Base-by-base conservation (phyloP, 805 yeast species). In the Komagataella phaffii region DNA sequence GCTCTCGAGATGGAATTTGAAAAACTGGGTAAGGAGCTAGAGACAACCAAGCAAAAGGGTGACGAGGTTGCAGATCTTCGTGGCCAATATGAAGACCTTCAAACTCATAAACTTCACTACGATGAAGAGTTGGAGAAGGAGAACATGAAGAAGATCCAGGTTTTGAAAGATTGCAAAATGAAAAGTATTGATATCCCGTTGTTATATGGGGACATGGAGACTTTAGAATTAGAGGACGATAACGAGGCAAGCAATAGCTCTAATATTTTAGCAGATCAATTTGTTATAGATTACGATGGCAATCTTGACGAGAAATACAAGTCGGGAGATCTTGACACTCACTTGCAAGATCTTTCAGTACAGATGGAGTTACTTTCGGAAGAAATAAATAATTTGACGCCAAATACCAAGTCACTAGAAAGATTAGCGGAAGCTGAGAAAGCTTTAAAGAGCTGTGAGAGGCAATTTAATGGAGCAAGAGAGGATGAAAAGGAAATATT, bases 371-470 rank as follows among this genome's bases (percentile, higher is more conserved):
- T 53, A 14, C 50, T 55, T 61, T 64, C 49, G 10, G 55, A 57
- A 10, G 75, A 75, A 30, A 62, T 79, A 24, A 73, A 68, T 17
- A 59, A 62, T 49, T 68, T 88, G 59, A 80, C 87, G 36, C 96
- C 96, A n/a, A 88, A 88, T 63, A 72, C 80, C 44, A 85, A 84
- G 56, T 96, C 96, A 0, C 68, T 77, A 30, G 95, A 86, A 50
- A 74, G 96, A 58, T 74, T 88, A 47, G 74, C 71, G 43, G 89
- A 85, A 50, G 86, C 85, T 7, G 81, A 84, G 55, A 70, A 64
- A 6, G 79, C 79, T 56, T 71, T 84, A 43, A 71, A 73, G 7
- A 80, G 74, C 6, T 73, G 82, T 49, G 95, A 85, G 52, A 66
- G 71, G 17, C 93, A 86, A 58, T 80, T 85, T 50, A 73, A 75